Evolutionary conservation across 2,329 filamentous ascomycete species (phyloP).

Genomic region (Apiospora saccharicola): DNA sequence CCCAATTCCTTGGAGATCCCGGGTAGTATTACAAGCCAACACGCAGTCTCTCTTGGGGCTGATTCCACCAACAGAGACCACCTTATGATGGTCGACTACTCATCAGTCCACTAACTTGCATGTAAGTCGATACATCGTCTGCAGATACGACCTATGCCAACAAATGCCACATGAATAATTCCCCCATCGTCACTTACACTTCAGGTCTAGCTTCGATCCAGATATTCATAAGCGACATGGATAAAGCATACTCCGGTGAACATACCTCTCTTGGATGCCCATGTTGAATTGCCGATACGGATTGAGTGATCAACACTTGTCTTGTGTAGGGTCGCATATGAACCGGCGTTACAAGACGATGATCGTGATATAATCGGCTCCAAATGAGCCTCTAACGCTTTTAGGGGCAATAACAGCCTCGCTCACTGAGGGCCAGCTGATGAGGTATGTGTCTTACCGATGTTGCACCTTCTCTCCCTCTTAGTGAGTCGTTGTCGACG

Average conservation of each 20-base stretch:
- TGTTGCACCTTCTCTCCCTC: background rate
- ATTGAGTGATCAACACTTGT: background rate
- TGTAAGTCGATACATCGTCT: constrained; percentile 1
- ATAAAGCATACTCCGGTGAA: background rate
- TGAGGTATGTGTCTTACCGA: background rate
- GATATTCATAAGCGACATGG: background rate
- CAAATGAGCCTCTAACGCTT: background rate
- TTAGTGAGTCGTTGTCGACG: background rate
- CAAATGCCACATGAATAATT: background rate
- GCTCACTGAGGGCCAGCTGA: background rate
- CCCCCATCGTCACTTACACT: background rate
- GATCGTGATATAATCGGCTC: constrained; percentile 12
- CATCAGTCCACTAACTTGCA: background rate
- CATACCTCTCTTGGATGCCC: background rate
- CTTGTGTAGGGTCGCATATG: background rate
- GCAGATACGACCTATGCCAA: constrained; percentile 6
- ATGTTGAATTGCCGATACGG: background rate
- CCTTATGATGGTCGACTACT: background rate
- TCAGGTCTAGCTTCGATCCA: background rate
- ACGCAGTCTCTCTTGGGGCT: background rate
- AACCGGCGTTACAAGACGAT: background rate
- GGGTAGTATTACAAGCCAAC: background rate
- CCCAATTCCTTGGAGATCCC: constrained; percentile 18
- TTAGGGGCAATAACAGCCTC: background rate
- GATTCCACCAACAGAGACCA: background rate